Evolutionary conservation across 305 asterid species (phyloP).

Genomic region (Ruellia speciosa): DNA sequence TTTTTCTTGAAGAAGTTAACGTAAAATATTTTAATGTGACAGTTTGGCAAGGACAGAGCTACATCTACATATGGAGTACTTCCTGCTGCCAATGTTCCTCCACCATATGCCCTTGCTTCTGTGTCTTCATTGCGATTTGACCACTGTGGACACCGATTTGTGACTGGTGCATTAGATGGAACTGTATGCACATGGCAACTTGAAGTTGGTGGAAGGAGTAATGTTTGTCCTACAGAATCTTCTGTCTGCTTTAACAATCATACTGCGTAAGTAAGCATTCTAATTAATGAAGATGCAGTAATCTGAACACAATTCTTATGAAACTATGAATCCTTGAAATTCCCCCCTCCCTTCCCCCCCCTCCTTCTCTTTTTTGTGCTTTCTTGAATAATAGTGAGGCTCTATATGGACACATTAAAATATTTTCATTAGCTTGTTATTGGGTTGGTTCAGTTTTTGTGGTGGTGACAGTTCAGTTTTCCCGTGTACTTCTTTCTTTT

Average conservation of each 20-base stretch:
- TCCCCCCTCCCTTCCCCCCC: slow-evolving; percentile 9
- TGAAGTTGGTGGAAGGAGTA: slow-evolving; percentile 98
- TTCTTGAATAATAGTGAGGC: background rate
- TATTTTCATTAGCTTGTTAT: background rate
- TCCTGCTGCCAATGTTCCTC: slow-evolving; percentile 94
- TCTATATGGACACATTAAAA: background rate
- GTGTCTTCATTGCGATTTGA: slow-evolving; percentile 83
- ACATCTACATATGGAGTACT: slow-evolving; percentile 95
- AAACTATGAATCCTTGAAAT: slow-evolving; percentile 9
- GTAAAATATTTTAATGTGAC: slow-evolving; percentile 31
- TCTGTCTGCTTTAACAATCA: slow-evolving; percentile 84
- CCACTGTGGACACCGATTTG: slow-evolving; percentile 89
- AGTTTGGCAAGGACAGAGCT: slow-evolving; percentile 89
- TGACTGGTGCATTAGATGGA: slow-evolving; percentile 90
- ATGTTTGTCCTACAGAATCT: slow-evolving; percentile 80
- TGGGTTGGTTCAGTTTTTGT: background rate
- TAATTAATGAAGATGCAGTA: background rate
- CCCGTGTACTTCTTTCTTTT: background rate
- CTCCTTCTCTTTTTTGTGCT: background rate
- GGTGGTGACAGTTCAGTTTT: slow-evolving; percentile 5
- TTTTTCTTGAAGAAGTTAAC: slow-evolving; percentile 13
- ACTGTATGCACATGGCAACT: slow-evolving; percentile 97
- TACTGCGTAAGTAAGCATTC: slow-evolving; percentile 60
- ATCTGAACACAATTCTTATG: slow-evolving; percentile 12
- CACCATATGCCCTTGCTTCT: slow-evolving; percentile 89